These are phyloP conservation scores for Metschnikowia reukaufii DNA, from an alignment of 805 yeast species.

Conservation along the genomic window DNA sequence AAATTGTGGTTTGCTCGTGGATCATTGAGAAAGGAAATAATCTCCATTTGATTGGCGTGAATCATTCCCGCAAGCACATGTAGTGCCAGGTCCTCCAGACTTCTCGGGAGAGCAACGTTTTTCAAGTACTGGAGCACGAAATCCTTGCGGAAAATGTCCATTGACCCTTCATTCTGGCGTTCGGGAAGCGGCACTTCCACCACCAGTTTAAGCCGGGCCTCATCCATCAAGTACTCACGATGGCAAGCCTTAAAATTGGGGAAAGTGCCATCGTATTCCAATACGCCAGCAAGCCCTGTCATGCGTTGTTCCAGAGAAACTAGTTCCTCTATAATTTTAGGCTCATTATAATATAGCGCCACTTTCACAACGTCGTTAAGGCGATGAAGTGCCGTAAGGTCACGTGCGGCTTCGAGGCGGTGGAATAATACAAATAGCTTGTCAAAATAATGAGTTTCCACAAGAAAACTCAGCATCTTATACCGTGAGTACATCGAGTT, in stretches of 20 bases:
- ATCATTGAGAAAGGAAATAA: slow-evolving; percentile 58
- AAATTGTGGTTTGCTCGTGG: slow-evolving; percentile 43
- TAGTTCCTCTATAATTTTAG: slow-evolving; percentile 33
- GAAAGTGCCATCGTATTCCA: slow-evolving; percentile 86
- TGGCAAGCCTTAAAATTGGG: slow-evolving; percentile 80
- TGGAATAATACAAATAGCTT: slow-evolving; percentile 54
- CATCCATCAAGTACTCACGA: slow-evolving; percentile 59
- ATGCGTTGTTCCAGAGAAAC: slow-evolving; percentile 33
- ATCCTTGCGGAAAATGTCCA: slow-evolving; percentile 63
- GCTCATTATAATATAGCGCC: slow-evolving; percentile 68
- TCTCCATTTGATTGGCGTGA: slow-evolving; percentile 64
- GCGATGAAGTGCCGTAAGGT: slow-evolving; percentile 57
- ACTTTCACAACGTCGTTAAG: slow-evolving; percentile 75
- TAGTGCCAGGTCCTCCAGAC: slow-evolving; percentile 78
- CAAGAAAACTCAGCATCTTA: slow-evolving; percentile 55
- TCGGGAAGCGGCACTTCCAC: slow-evolving; percentile 50
- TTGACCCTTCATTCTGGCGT: slow-evolving; percentile 38
- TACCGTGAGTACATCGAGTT: slow-evolving; percentile 63
- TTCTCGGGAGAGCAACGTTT: slow-evolving; percentile 81
- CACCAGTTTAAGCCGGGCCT: slow-evolving; percentile 67
- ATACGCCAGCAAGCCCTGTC: slow-evolving; percentile 66
- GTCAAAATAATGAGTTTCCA: slow-evolving; percentile 51
- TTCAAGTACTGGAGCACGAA: slow-evolving; percentile 77
- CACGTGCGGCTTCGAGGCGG: slow-evolving; percentile 52
- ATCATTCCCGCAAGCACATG: slow-evolving; percentile 66